Percentiles rank a stretch among this genome's conserved stretches.
Conservation (phyloP, 2,329 filamentous ascomycete species). For the Tolypocladium sp. region DNA sequence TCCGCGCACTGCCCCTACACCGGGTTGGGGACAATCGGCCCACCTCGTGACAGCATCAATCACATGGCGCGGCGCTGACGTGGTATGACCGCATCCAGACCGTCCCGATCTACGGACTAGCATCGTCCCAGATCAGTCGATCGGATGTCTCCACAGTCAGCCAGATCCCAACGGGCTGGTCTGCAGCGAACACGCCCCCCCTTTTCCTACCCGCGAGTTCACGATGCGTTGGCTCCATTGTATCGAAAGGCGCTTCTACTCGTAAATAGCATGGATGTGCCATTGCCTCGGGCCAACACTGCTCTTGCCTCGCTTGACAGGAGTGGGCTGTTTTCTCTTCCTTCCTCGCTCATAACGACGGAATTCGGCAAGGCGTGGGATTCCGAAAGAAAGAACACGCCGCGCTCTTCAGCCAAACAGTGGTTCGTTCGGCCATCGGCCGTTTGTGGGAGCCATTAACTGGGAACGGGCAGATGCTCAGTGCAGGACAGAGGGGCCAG, state of each 20-base stretch:
- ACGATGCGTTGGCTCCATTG: background rate
- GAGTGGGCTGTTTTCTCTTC: background rate
- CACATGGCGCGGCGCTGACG: constrained; percentile 3
- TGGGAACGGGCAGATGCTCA: background rate
- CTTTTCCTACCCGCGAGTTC: background rate
- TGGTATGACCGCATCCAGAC: constrained; percentile 2
- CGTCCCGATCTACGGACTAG: constrained; percentile 2
- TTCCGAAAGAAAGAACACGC: background rate
- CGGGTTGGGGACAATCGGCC: background rate
- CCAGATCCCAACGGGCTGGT: constrained; percentile 1
- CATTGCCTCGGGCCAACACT: background rate
- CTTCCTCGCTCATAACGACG: background rate
- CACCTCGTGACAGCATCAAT: background rate
- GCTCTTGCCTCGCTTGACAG: background rate
- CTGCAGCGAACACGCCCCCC: background rate
- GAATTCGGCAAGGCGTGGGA: background rate
- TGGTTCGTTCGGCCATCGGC: background rate
- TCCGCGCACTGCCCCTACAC: background rate
- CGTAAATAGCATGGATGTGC: background rate
- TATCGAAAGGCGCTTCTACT: background rate
- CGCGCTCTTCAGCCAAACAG: background rate
- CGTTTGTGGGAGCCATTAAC: background rate
- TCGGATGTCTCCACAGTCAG: constrained; percentile 2
- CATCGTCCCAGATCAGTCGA: constrained; percentile 4
- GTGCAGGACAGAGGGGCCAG: background rate